Evolutionary conservation across 345 rosid genomes (phyloP).

Genomic region (Fremontodendron californicum): DNA sequence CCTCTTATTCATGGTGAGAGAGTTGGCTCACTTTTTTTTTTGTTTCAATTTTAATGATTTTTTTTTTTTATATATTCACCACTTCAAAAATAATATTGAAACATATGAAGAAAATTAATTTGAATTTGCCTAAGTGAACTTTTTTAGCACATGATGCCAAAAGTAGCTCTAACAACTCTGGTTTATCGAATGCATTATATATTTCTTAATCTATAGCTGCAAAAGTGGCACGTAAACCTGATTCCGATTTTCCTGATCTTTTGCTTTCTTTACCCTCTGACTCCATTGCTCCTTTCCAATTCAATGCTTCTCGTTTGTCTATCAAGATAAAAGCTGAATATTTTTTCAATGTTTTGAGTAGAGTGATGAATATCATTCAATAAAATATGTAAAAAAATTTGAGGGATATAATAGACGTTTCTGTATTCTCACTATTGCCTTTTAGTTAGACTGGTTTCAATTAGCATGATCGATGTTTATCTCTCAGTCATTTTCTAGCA

Average conservation of each 20-base stretch:
- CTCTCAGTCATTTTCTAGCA: not conserved
- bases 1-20: slow-evolving; percentile 1
- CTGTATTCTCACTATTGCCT: not conserved
- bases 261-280: not conserved
- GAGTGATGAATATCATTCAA: not conserved
- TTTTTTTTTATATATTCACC: not conserved
- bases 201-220: not conserved
- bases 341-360: not conserved
- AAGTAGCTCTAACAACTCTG: not conserved
- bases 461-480: not conserved
- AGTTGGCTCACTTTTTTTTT: not conserved
- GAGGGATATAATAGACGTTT: not conserved
- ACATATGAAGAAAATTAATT: not conserved
- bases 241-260: not conserved
- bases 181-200: not conserved
- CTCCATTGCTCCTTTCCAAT: not conserved
- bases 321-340: not conserved
- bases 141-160: not conserved
- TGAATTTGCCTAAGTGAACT: not conserved
- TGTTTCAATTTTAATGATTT: not conserved
- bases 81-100: not conserved
- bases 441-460: not conserved
- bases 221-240: not conserved
- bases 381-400: not conserved
- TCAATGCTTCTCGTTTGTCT: not conserved